Evolutionary conservation across 1,139 yeast species (phyloP).

Genomic region (Hemisphaericaspora subhashii): DNA sequence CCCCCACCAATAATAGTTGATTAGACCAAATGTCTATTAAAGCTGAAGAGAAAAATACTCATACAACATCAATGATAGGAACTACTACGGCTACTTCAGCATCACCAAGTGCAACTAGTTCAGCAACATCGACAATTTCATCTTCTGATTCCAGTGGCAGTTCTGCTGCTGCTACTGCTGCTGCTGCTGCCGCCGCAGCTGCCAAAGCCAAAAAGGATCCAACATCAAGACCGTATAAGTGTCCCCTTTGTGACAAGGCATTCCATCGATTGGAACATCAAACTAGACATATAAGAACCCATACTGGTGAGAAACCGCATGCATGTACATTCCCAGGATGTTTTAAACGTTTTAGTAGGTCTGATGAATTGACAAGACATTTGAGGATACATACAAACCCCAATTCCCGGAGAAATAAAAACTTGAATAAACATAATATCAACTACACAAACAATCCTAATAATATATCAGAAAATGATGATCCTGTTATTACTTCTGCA

Average conservation of each 20-base stretch:
- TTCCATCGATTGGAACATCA: conserved; percentile 67
- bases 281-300: conserved; percentile 70
- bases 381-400: conserved; percentile 63
- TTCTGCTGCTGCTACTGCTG: not conserved
- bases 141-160: too few relatives aligned
- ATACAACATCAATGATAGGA: conserved; percentile 1
- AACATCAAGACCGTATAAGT: conserved; percentile 49
- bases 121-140: not conserved
- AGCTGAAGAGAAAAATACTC: conserved; percentile 3
- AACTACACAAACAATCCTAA: conserved; percentile 7
- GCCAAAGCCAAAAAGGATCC: conserved; percentile 20
- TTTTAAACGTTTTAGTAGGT: conserved; percentile 61
- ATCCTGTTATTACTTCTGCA: not conserved
- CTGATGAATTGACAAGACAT: conserved; percentile 71
- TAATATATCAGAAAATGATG: conserved; percentile 1
- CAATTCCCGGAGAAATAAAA: conserved; percentile 38
- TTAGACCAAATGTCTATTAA: conserved; percentile 4
- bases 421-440: conserved; percentile 14
- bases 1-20: too few relatives aligned
- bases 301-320: conserved; percentile 76
- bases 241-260: conserved; percentile 62
- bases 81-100: not conserved
- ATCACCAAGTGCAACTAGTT: not conserved
- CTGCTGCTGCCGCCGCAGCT: conserved; percentile 16
- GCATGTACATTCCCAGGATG: conserved; percentile 70